Evolutionary conservation across 2,329 filamentous ascomycete genomes (phyloP).

Genomic region (Penicillium sp.): DNA sequence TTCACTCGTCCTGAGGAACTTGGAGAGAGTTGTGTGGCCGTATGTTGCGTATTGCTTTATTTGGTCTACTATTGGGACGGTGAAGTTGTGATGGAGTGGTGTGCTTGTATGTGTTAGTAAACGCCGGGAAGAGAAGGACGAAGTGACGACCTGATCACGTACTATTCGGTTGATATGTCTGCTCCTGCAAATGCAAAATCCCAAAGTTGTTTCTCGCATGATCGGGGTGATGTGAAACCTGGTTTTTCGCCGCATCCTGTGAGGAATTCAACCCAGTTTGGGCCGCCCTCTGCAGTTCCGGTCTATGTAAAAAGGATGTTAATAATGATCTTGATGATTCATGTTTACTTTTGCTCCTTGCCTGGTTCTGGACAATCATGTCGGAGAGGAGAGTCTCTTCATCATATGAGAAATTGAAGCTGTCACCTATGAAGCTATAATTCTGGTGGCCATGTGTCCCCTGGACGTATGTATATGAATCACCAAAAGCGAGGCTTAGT

Average conservation of each 20-base stretch:
- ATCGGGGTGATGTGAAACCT: conserved; percentile 44
- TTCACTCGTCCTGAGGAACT: conserved; percentile 32
- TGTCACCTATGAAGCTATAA: conserved; percentile 57
- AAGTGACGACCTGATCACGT: conserved; percentile 1
- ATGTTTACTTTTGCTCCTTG: conserved; percentile 2
- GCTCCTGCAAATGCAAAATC: conserved; percentile 58
- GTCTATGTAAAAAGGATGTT: conserved; percentile 30
- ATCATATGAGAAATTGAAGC: conserved; percentile 49
- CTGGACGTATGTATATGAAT: conserved; percentile 50
- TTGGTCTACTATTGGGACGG: conserved; percentile 52
- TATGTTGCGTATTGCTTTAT: conserved; percentile 50
- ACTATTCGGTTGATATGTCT: conserved; percentile 48
- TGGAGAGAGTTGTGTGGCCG: conserved; percentile 42
- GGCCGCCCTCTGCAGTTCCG: conserved; percentile 53
- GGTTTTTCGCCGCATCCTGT: conserved; percentile 51
- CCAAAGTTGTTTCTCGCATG: conserved; percentile 53
- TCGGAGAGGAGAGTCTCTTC: conserved; percentile 46
- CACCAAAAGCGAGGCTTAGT: conserved; percentile 33
- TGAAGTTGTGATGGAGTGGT: conserved; percentile 54
- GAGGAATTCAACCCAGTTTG: conserved; percentile 57
- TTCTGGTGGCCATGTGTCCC: conserved; percentile 53
- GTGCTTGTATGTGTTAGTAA: conserved; percentile 32
- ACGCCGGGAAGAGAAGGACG: no score
- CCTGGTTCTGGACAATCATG: conserved; percentile 53
- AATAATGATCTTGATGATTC: not conserved